Conservation (phyloP, 1,139 yeast genomes). For the Eremothecium gossypii region DNA sequence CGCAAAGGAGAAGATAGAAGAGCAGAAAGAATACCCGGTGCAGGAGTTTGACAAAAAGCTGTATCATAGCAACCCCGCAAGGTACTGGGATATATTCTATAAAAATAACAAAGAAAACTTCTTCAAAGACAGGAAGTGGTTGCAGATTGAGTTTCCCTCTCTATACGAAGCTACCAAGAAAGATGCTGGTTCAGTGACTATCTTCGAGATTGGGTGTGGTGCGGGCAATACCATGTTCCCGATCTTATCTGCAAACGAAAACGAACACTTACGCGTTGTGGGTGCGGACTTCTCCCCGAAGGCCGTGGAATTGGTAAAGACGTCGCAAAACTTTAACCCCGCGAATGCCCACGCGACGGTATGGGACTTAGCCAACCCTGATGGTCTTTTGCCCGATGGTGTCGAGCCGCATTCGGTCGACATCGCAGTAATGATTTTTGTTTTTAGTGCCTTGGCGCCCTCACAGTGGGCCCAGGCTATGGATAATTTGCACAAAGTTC, state of each 20-base stretch:
- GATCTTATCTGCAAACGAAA: constrained; percentile 68
- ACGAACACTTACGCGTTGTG: constrained; percentile 60
- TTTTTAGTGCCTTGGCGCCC: constrained; percentile 87
- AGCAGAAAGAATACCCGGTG: constrained; percentile 78
- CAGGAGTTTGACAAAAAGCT: constrained; percentile 71
- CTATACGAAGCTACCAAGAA: constrained; percentile 67
- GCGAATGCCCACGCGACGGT: constrained; percentile 75
- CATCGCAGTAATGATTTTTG: constrained; percentile 86
- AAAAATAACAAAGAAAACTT: constrained; percentile 85
- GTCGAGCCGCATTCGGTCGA: constrained; percentile 77
- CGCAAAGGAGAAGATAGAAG: constrained; percentile 64
- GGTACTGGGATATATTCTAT: constrained; percentile 92
- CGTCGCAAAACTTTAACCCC: constrained; percentile 51
- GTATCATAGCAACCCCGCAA: constrained; percentile 79
- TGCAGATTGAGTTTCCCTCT: constrained; percentile 85
- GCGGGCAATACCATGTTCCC: constrained; percentile 98
- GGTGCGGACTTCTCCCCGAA: constrained; percentile 89
- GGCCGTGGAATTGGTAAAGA: constrained; percentile 78
- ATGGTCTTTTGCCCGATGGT: constrained; percentile 71
- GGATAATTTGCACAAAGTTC: constrained; percentile 52
- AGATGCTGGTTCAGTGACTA: constrained; percentile 59
- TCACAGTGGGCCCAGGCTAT: constrained; percentile 83
- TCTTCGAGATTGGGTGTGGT: constrained; percentile 94
- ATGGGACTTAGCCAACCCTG: constrained; percentile 87
- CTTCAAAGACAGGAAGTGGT: constrained; percentile 94